Base-by-base conservation (phyloP, 2,329 filamentous ascomycete species). In the Ophiosphaerella narmari region DNA sequence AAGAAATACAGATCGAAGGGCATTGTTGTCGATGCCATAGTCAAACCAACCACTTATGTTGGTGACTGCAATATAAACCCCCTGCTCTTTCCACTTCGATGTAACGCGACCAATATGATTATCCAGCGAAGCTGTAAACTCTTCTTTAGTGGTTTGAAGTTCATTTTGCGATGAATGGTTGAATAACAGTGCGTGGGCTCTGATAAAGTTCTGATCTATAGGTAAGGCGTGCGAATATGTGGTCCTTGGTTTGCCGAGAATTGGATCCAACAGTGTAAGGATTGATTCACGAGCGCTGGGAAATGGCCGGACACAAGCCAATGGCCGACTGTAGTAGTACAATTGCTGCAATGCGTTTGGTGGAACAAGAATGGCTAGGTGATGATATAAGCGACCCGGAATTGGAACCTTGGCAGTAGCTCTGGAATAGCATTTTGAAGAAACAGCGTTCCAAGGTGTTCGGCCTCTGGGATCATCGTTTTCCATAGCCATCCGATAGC, bases 401-500 rank as follows among this genome's bases (percentile, higher is more conserved):
- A 82, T 82, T 0, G 92, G 90, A 0, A 85, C 84, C 26, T 86
- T 86, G 59, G 96, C 88, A 0, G 89, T 89, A 0, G 90, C 90
- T 60, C 88, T 88, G 2, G 83, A 86, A 16, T 39, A 97, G 93
- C 93, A 97, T 35, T 87, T 86, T 0, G 86, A 78, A 0, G 89
- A 88, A 0, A 96, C 89, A 0, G 82, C 81, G 0, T 88, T 89
- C 93, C 93, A 97, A 0, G 86, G 83, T 41, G 95, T 90, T 1
- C 89, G 78, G 47, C 93, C 88, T 2, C 82, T 75, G 16, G 89
- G 80, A 54, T 94, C 87, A 23, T 88, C 84, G 34, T 96, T 89
- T 68, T 97, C 92, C 37, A 97, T 91, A 0, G 91, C 91, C 91
- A 97, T 97, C 0, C 87, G 80, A 62, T 95, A 97, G 16, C 92